Base-by-base conservation (phyloP, 2,329 filamentous ascomycete species). In the Zasmidium cellare region DNA sequence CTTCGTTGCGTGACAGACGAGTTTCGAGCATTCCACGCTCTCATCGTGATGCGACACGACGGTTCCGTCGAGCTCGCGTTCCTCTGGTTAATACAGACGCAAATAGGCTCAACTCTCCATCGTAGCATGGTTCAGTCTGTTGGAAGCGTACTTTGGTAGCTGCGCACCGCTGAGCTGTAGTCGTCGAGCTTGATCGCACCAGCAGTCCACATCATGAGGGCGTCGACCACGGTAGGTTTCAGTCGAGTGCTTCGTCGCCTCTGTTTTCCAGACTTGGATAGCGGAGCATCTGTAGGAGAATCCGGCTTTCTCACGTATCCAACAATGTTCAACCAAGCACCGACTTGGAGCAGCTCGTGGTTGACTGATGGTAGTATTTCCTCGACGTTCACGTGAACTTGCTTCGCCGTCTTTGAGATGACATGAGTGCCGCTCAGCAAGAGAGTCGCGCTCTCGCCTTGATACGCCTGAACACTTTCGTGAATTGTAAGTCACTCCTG, bases 241-340 rank as follows among this genome's bases (percentile, higher is more conserved):
- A 22, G 20, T 3, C 31, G 28, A 22, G 18, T 22, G 24, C 22
- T 25, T 9, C n/a, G 24, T 28, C 23, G 20, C 47, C 3, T 12
- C 5, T 16, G 18, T 23, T 25, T 52, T 16, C 19, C 18, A 20
- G 3, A 9, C 31, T n/a, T 51, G 47, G 23, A 31, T 18, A n/a
- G 3, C 7, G 35, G 7, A 41, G 35, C n/a, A 41, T 18, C 16
- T 3, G 35, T 14, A 6, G 7, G 3, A 18, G n/a, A 3, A 3
- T 41, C 44, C 14, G 58, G 51, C n/a, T 60, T 55, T 19, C 55
- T 49, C 12, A 71, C 79, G 72, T 96, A 96, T 5, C 92, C 93
- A 64, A 97, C 84, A 2, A 97, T 82, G 71, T 97, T 96, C 51
- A 97, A 75, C 92, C 92, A 97, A 59, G 88, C 82, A n/a, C 93